Evolutionary conservation across 83 land plant genomes (phyloP).

Genomic region (Isoetes engelmannii): DNA sequence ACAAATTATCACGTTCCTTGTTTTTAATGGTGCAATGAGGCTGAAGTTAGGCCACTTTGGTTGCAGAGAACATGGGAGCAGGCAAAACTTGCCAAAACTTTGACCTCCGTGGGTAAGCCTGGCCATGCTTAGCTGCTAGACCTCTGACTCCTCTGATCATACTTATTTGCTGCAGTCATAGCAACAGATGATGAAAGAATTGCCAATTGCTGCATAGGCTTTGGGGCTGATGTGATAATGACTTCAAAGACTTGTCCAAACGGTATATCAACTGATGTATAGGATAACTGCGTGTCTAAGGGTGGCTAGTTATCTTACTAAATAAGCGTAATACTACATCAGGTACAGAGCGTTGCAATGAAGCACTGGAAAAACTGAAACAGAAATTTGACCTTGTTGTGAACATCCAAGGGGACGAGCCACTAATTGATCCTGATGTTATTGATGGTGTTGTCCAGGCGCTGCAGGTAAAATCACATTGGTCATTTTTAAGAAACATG

Average conservation of each 20-base stretch:
- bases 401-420: constrained; percentile 98
- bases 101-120: constrained; percentile 74
- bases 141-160: neutral
- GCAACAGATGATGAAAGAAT: constrained; percentile 96
- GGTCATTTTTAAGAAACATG: too few relatives aligned
- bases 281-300: neutral
- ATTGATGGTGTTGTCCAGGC: constrained; percentile 92
- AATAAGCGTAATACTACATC: neutral
- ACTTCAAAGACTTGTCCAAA: constrained; percentile 85
- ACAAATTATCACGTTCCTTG: neutral
- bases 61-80: constrained; percentile 98
- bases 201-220: constrained; percentile 77
- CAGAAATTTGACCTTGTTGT: constrained; percentile 91
- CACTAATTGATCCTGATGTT: constrained; percentile 93
- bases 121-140: neutral
- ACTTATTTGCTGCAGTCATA: constrained; percentile 46
- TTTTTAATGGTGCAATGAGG: neutral
- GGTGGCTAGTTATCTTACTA: neutral
- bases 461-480: constrained; percentile 47
- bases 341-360: constrained; percentile 96
- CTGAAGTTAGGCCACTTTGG: constrained; percentile 8
- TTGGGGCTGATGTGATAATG: constrained; percentile 95
- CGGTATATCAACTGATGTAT: constrained; percentile 38
- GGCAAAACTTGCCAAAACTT: constrained; percentile 62
- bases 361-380: constrained; percentile 72